phyloP scores from a whole-genome alignment of 73 alveolate species.

The Paramecium biaurelia region DNA sequence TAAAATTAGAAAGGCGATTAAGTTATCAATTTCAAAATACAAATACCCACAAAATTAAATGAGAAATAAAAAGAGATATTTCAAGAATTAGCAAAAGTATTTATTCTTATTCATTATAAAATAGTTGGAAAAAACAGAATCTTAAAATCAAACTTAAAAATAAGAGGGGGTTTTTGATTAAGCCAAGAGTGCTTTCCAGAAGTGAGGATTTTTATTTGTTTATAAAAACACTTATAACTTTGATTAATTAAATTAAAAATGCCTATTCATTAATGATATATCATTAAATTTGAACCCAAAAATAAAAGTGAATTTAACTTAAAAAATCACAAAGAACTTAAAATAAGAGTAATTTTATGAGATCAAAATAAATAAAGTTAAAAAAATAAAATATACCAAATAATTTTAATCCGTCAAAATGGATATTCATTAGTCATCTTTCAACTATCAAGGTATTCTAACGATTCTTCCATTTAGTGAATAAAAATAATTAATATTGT shows the following conservation, averaged over 20 bases:
- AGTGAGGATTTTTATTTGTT: background rate
- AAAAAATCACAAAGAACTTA: too few species aligned
- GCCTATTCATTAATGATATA: background rate
- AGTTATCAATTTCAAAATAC: background rate
- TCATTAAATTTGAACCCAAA: background rate
- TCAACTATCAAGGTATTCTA: too few species aligned
- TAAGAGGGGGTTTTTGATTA: slow-evolving; percentile 6
- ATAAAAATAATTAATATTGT: too few species aligned
- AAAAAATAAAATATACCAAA: too few species aligned
- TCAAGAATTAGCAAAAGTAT: background rate
- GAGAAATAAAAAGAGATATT: slow-evolving; percentile 5
- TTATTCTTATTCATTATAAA: background rate
- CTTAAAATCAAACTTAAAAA: background rate
- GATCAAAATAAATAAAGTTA: too few species aligned
- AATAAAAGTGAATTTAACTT: too few species aligned
- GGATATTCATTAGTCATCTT: too few species aligned
- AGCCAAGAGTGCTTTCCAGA: background rate
- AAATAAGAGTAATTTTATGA: too few species aligned
- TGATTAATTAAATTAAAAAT: background rate
- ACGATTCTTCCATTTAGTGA: too few species aligned
- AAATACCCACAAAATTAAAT: background rate
- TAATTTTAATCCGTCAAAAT: too few species aligned
- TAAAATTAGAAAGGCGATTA: slow-evolving; percentile 17
- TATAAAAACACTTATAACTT: background rate
- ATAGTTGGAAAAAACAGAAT: background rate